These are phyloP conservation scores for Solanum dulcamara DNA, from an alignment of 257 asterid genomes.

Conservation along the genomic window DNA sequence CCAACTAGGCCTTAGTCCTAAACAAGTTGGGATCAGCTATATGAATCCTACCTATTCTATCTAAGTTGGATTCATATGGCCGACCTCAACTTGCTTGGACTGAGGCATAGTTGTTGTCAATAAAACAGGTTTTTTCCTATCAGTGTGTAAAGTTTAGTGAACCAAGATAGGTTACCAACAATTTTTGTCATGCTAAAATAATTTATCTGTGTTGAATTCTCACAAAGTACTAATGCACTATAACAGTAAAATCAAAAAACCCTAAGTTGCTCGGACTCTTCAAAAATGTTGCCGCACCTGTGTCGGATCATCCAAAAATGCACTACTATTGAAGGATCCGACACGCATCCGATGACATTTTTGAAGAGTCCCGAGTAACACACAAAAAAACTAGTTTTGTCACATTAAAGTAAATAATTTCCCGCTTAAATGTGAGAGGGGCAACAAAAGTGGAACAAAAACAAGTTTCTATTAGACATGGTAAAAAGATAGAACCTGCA, in stretches of 20 bases:
- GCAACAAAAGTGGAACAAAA: neutral
- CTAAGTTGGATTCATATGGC: neutral
- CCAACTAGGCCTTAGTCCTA: neutral
- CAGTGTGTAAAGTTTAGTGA: neutral
- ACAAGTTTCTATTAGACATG: neutral
- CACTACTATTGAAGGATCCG: too few relatives aligned
- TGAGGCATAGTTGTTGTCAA: neutral
- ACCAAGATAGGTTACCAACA: neutral
- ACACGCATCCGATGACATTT: too few relatives aligned
- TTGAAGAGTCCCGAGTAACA: too few relatives aligned
- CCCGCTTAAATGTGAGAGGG: neutral
- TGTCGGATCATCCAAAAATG: too few relatives aligned
- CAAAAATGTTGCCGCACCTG: too few relatives aligned
- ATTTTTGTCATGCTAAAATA: neutral
- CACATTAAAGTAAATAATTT: neutral
- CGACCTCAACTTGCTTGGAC: neutral
- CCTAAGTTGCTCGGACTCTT: too few relatives aligned
- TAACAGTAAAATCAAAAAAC: neutral
- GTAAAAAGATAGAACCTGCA: constrained; percentile 47
- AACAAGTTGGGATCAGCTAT: neutral
- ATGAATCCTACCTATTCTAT: neutral
- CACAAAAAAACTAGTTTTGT: neutral
- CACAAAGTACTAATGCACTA: neutral
- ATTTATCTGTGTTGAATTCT: neutral
- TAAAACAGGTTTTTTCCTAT: neutral